Conservation (phyloP, 768 basidiomycete species). For the Tricholoma bakamatsutake region DNA sequence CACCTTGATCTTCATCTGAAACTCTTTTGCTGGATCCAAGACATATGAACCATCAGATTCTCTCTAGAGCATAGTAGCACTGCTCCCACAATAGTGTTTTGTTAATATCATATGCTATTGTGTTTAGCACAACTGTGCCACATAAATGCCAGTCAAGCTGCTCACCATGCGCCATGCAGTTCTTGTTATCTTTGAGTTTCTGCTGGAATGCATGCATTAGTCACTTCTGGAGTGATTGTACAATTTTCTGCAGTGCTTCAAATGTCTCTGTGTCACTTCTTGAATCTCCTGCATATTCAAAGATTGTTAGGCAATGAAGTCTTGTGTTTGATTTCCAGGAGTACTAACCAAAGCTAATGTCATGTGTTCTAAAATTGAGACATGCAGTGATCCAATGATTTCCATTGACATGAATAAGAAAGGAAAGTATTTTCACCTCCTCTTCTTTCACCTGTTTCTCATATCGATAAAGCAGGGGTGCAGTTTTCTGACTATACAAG, state of each 20-base stretch:
- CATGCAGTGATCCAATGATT: constrained; percentile 17
- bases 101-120: not conserved
- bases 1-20: not conserved
- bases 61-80: not conserved
- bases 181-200: not conserved
- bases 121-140: not conserved
- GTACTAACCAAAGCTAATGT: constrained; percentile 9
- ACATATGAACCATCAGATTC: not conserved
- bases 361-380: constrained; percentile 9
- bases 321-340: too few relatives aligned
- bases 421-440: constrained; percentile 1
- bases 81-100: not conserved
- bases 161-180: not conserved
- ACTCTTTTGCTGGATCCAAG: not conserved
- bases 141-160: not conserved
- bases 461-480: not conserved
- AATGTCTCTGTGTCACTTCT: too few relatives aligned
- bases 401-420: constrained; percentile 12
- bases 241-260: too few relatives aligned
- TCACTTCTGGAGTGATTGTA: too few relatives aligned
- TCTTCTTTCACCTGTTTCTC: constrained; percentile 3
- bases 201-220: not conserved
- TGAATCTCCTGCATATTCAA: too few relatives aligned
- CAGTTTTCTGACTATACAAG: too few relatives aligned
- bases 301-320: too few relatives aligned